Conservation (phyloP, 202 grass and related monocot species). For the Digitaria exilis region DNA sequence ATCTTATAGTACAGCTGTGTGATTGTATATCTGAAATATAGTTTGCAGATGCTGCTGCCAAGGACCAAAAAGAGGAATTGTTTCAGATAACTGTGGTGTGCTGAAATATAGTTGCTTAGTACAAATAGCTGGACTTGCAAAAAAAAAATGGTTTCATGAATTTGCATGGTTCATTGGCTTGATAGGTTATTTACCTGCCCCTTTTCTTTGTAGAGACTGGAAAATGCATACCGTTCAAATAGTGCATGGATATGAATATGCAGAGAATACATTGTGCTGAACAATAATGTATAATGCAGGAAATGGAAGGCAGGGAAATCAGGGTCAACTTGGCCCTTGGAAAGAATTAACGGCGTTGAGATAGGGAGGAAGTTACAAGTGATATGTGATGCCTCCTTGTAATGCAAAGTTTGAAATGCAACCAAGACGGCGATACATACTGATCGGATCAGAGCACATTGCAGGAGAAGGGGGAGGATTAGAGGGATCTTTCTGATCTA, state of each 20-base stretch:
- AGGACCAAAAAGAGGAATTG: too few relatives aligned
- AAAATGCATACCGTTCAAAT: neutral
- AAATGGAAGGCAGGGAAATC: slow-evolving; percentile 77
- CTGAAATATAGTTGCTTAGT: too few relatives aligned
- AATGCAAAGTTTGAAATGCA: neutral
- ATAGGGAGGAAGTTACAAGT: neutral
- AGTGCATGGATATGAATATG: neutral
- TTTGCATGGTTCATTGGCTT: neutral
- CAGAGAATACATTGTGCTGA: neutral
- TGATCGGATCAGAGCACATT: neutral
- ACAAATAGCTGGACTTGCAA: neutral
- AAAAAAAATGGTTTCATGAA: neutral
- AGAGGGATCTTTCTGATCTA: neutral
- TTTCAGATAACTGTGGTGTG: too few relatives aligned
- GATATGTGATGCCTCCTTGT: neutral
- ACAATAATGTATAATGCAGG: slow-evolving; percentile 39
- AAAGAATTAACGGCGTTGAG: slow-evolving; percentile 51
- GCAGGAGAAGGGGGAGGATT: neutral
- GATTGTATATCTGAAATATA: neutral
- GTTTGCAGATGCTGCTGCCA: neutral
- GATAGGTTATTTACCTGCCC: neutral
- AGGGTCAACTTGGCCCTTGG: slow-evolving; percentile 69
- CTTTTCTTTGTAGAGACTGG: neutral
- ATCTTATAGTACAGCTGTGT: neutral
- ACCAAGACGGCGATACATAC: neutral